phyloP scores from a whole-genome alignment of 2,329 filamentous ascomycete genomes.

The Fusarium brachygibbosum region DNA sequence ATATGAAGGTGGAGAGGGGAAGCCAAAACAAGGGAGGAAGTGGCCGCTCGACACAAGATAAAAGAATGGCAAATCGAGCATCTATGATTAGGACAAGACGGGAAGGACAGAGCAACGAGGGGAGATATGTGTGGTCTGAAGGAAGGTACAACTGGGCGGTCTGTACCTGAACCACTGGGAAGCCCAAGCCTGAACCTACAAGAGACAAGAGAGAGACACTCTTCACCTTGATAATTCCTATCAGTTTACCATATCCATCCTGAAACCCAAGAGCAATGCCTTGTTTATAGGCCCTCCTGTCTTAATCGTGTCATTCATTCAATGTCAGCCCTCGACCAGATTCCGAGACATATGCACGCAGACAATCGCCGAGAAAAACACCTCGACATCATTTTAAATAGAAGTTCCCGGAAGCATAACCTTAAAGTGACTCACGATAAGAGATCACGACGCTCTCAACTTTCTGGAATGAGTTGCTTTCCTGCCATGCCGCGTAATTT shows the following conservation, averaged over 20 bases:
- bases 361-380: background rate
- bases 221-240: slow-evolving; percentile 6
- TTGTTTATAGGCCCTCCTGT: background rate
- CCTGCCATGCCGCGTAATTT: slow-evolving; percentile 5
- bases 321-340: background rate
- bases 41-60: slow-evolving; percentile 2
- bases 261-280: background rate
- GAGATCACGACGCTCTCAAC: background rate
- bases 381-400: background rate
- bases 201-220: slow-evolving; percentile 15
- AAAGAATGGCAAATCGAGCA: slow-evolving; percentile 1
- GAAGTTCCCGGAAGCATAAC: slow-evolving; percentile 19
- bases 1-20: background rate
- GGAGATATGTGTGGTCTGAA: slow-evolving; percentile 10
- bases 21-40: slow-evolving; percentile 9
- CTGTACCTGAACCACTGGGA: background rate
- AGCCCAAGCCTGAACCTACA: background rate
- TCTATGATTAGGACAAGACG: background rate
- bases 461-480: slow-evolving; percentile 21
- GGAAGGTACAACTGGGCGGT: background rate
- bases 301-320: background rate
- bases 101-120: slow-evolving; percentile 13
- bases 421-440: slow-evolving; percentile 7
- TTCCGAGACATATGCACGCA: slow-evolving; percentile 13
- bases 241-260: background rate